Conservation (phyloP, 371 early-diverging fungal species). For the Astathelohania contejeani region DNA sequence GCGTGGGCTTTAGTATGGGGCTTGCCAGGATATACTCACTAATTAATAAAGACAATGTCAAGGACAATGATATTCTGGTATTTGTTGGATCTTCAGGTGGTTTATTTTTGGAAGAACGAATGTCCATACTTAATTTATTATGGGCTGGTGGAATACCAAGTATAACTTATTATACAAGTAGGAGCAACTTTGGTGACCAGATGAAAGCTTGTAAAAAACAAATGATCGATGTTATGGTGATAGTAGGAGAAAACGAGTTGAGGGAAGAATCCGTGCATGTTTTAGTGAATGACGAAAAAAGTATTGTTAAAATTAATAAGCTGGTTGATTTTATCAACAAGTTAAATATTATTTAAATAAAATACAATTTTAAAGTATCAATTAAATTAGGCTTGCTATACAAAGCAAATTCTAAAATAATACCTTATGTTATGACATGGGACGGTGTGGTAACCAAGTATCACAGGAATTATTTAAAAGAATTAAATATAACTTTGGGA, state of each 20-base stretch:
- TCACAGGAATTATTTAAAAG: too few species aligned
- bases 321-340: too few species aligned
- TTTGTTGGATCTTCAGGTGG: conserved; percentile 69
- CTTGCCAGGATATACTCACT: conserved; percentile 85
- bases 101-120: conserved; percentile 73
- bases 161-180: conserved; percentile 74
- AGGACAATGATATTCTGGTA: conserved; percentile 58
- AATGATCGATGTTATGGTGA: conserved; percentile 15
- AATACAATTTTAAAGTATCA: too few species aligned
- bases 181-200: conserved; percentile 57
- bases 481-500: too few species aligned
- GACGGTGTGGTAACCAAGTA: too few species aligned
- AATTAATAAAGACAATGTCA: conserved; percentile 45
- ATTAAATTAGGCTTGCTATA: too few species aligned
- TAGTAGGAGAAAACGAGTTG: conserved; percentile 40
- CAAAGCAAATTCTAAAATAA: too few species aligned
- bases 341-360: too few species aligned
- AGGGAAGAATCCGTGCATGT: background rate
- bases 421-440: too few species aligned
- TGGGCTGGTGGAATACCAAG: conserved; percentile 70
- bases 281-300: background rate
- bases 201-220: conserved; percentile 28
- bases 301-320: background rate
- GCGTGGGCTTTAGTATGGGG: conserved; percentile 89
- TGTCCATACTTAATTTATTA: conserved; percentile 64